Conservation (phyloP, 1,284 basidiomycete genomes). For the Ustilago trichophora region DNA sequence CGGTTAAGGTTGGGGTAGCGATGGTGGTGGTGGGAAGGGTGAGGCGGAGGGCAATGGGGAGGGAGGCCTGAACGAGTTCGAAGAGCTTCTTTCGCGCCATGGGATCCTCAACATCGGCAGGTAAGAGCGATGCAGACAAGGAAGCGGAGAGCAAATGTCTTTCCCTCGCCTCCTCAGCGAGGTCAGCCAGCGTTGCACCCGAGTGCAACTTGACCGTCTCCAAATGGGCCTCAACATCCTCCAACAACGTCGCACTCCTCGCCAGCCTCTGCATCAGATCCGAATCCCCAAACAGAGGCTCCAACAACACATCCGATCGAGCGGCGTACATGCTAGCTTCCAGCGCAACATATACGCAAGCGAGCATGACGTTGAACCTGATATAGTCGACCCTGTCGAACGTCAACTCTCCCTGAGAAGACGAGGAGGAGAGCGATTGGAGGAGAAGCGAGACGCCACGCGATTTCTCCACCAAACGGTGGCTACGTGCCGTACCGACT, state of each 20-base stretch:
- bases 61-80: not conserved
- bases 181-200: conserved; percentile 19
- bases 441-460: conserved; percentile 43
- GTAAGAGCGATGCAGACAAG: not conserved
- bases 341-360: conserved; percentile 38
- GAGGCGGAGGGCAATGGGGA: not conserved
- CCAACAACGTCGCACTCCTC: conserved; percentile 7
- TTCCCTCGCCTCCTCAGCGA: conserved; percentile 16
- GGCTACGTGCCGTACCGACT: conserved; percentile 27
- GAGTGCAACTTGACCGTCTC: conserved; percentile 6
- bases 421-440: conserved; percentile 10
- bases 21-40: not conserved
- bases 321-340: conserved; percentile 6
- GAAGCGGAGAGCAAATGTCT: not conserved
- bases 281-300: conserved; percentile 3
- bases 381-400: conserved; percentile 49
- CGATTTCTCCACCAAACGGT: conserved; percentile 42
- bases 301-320: not conserved
- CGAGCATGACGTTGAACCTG: conserved; percentile 49
- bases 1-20: not conserved
- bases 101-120: conserved; percentile 6
- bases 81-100: not conserved
- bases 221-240: conserved; percentile 34
- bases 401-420: not conserved
- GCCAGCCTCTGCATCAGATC: conserved; percentile 19